Base-by-base conservation (phyloP, 2,329 filamentous ascomycete species). In the Exophiala calicioides region DNA sequence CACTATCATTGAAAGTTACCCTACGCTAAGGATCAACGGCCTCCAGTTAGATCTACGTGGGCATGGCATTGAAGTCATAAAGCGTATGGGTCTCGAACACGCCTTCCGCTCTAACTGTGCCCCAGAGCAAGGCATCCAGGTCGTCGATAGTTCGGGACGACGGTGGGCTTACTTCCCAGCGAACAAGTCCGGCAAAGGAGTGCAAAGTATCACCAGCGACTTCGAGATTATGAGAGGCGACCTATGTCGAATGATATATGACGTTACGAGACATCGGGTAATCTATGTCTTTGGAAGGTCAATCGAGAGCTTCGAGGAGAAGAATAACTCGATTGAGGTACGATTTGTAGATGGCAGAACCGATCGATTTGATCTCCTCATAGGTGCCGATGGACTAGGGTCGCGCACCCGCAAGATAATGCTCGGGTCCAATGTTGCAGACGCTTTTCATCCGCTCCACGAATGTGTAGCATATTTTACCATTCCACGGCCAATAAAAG, bases 171-270 rank as follows among this genome's bases (percentile, higher is more conserved):
- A 61, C 16, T 71, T 79, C 44, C 59, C 59, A 4, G 64, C 64
- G 16, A 70, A 73, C 50, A 56, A 60, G 18, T 62, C 70, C 0
- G 73, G 29, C 45, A 50, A 63, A 21, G 62, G 63, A 2, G 20
- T 53, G 12, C 66, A 70, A 35, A 64, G 63, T 52, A 61, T 79
- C 19, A 78, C 75, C 0, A 74, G 71, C 48, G 80, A 84, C 45
- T 81, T 71, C 49, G 80, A 84, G 64, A 76, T 84, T 37, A 76
- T 84, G 70, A 68, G 80, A 6, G 78, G 76, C 0, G 76, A 81
- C 41, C 57, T 84, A n/a, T 71, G 72, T 3, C 61, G 65, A 8
- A 64, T 82, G 2, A 59, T 83, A 1, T 74, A 75, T 53, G 67
- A 76, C 33, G 38, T 52, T 15, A 52, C 51, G 1, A 15, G 26